These are phyloP conservation scores for Alisma plantagoaquatica DNA, from an alignment of 106 monocot genomes.

Conservation along the genomic window DNA sequence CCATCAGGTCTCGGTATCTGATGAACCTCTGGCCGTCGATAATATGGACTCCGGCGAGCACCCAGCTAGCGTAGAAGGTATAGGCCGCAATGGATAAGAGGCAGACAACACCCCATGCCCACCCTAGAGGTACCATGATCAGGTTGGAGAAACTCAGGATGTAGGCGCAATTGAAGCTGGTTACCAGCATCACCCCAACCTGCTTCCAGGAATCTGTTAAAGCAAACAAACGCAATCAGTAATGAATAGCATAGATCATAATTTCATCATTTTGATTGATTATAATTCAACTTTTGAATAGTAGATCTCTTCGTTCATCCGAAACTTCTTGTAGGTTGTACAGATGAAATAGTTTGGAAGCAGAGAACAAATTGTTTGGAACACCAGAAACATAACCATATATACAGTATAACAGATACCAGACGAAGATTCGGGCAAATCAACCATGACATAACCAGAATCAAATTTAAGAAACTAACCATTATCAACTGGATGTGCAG, in stretches of 20 bases:
- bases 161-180: conserved; percentile 49
- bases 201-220: conserved; percentile 48
- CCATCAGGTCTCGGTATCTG: conserved; percentile 55
- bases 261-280: no score
- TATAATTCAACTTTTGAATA: no score
- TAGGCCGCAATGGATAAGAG: conserved; percentile 25
- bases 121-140: conserved; percentile 48
- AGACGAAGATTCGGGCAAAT: not conserved
- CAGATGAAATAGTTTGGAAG: not conserved
- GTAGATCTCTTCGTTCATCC: no score
- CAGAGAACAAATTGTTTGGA: not conserved
- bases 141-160: conserved; percentile 57
- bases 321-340: no score
- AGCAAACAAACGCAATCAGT: not conserved
- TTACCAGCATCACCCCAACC: conserved; percentile 35
- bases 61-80: conserved; percentile 45
- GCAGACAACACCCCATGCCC: conserved; percentile 32
- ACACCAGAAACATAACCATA: not conserved
- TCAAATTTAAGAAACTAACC: conserved; percentile 10
- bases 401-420: not conserved
- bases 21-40: conserved; percentile 43
- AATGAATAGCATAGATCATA: not conserved
- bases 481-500: conserved; percentile 23
- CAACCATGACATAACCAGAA: not conserved
- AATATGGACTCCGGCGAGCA: conserved; percentile 35